These are phyloP conservation scores for Backusella parvicylindrica DNA, from an alignment of 192 early-diverging fungal genomes.

Conservation along the genomic window DNA sequence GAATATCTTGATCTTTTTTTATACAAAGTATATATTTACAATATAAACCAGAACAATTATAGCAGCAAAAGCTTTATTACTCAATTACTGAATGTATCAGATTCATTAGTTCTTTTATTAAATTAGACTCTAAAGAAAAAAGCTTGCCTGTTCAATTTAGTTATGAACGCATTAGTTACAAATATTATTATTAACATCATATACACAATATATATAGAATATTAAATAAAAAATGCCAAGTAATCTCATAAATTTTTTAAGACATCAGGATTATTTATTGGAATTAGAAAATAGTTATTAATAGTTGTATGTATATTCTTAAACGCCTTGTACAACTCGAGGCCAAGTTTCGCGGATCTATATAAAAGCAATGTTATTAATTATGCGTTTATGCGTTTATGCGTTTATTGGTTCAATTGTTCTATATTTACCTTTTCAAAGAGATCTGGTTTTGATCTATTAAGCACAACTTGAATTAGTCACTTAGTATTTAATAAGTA, in stretches of 20 bases:
- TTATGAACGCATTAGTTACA: not conserved
- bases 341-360: slow-evolving; percentile 41
- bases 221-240: not conserved
- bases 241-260: too few species aligned
- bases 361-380: not conserved
- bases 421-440: slow-evolving; percentile 29
- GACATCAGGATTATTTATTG: not conserved
- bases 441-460: slow-evolving; percentile 12
- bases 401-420: not conserved
- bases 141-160: not conserved
- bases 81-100: not conserved
- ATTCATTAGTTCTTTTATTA: not conserved
- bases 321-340: slow-evolving; percentile 35
- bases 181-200: not conserved
- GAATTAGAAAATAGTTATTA: not conserved
- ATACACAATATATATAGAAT: too few species aligned
- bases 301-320: not conserved
- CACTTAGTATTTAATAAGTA: not conserved
- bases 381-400: not conserved
- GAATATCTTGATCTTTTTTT: not conserved
- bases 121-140: not conserved
- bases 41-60: not conserved
- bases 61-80: not conserved
- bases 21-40: not conserved
- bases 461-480: slow-evolving; percentile 15